A percentile compares a stretch with the other conserved stretches of the same genome.
phyloP scores from a whole-genome alignment of 805 yeast species.

The Maudiozyma saulgeensis region DNA sequence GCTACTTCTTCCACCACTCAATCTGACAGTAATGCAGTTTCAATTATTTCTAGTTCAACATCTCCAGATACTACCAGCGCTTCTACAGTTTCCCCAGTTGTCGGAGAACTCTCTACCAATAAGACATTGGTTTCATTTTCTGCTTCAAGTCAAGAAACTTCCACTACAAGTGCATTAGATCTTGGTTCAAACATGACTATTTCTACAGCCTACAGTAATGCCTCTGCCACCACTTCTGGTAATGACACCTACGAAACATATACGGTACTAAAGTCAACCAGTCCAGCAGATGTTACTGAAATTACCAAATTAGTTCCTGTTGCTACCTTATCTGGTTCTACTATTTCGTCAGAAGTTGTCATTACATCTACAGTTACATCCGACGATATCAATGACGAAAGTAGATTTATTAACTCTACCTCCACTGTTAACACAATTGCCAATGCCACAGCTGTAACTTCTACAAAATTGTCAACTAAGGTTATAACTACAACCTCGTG shows the following conservation, averaged over 20 bases:
- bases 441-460: background rate
- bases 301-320: conserved; percentile 1
- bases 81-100: background rate
- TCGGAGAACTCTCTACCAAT: background rate
- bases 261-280: background rate
- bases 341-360: conserved; percentile 3
- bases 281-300: conserved; percentile 1
- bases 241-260: background rate
- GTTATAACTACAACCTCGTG: background rate
- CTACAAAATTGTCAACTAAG: background rate
- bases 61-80: background rate
- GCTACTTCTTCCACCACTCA: background rate
- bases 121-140: background rate
- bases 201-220: conserved; percentile 7
- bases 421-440: background rate
- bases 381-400: background rate
- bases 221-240: background rate
- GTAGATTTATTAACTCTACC: background rate
- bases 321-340: conserved; percentile 6
- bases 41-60: background rate
- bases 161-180: background rate
- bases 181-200: background rate
- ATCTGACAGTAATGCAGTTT: background rate
- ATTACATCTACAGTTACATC: background rate
- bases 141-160: background rate